Evolutionary conservation across 2,329 filamentous ascomycete species (phyloP).

Genomic region (Claviceps africana): DNA sequence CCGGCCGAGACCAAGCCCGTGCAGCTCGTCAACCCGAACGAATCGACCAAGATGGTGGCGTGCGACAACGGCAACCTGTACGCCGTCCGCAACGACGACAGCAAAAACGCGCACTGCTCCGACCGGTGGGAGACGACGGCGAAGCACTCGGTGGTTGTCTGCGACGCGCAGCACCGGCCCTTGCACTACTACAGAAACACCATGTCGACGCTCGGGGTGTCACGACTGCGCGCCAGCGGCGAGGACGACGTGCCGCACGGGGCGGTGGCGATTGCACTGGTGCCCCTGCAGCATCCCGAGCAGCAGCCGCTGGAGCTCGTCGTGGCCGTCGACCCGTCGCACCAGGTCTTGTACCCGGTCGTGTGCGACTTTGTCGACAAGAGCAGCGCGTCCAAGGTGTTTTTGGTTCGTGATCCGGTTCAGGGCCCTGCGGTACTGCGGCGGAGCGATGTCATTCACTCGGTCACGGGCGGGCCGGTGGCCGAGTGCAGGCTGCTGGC

Average conservation of each 20-base stretch:
- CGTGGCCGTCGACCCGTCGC: conserved; percentile 10
- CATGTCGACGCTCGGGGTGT: conserved; percentile 18
- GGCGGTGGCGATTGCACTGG: conserved; percentile 10
- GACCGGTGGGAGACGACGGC: conserved; percentile 11
- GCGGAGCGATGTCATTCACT: conserved; percentile 11
- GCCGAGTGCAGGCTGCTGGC: conserved; percentile 3
- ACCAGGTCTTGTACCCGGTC: conserved; percentile 14
- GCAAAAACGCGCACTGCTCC: conserved; percentile 10
- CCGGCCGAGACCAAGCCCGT: conserved; percentile 10
- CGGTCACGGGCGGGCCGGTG: conserved; percentile 16
- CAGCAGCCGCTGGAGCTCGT: conserved; percentile 6
- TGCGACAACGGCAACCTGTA: conserved; percentile 24
- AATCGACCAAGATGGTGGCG: conserved; percentile 13
- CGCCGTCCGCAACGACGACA: conserved; percentile 10
- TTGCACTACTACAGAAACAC: conserved; percentile 22
- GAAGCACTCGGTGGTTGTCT: conserved; percentile 9
- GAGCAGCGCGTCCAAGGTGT: conserved; percentile 12
- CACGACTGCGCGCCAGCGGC: conserved; percentile 14
- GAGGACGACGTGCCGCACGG: conserved; percentile 7
- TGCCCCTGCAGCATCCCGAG: conserved; percentile 7
- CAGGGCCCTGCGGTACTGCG: conserved; percentile 11
- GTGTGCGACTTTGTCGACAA: conserved; percentile 15
- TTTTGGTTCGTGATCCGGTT: conserved; percentile 14
- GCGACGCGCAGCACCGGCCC: conserved; percentile 12
- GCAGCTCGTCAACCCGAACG: conserved; percentile 10